A percentile compares a stretch with the other conserved stretches of the same genome.
phyloP scores from a whole-genome alignment of 1,139 yeast genomes.

The Kodamaea arcana region DNA sequence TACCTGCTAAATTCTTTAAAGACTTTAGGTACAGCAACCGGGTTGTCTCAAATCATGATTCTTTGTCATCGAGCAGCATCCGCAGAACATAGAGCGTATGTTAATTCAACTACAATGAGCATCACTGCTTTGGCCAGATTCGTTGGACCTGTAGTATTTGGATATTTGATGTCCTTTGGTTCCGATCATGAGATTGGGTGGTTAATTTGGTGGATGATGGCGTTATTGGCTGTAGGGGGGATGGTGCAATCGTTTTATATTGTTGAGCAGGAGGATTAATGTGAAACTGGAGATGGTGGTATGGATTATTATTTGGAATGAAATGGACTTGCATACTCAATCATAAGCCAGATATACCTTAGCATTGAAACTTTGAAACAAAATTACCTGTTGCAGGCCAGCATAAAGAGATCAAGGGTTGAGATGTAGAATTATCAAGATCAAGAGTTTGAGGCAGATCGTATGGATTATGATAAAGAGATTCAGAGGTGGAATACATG shows the following conservation, averaged over 20 bases:
- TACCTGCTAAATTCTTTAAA: slow-evolving; percentile 24
- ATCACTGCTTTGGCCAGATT: slow-evolving; percentile 20
- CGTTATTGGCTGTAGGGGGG: slow-evolving; percentile 15
- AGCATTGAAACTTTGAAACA: no score
- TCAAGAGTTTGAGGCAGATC: no score
- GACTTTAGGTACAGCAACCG: slow-evolving; percentile 19
- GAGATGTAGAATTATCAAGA: no score
- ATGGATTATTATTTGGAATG: no score
- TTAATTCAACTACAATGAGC: slow-evolving; percentile 21
- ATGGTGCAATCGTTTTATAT: slow-evolving; percentile 15
- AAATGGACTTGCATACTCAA: no score
- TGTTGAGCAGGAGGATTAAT: slow-evolving; percentile 15
- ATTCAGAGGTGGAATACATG: no score
- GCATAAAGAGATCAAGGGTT: no score
- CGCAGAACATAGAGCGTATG: slow-evolving; percentile 21
- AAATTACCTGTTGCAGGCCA: no score
- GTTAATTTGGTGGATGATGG: slow-evolving; percentile 21
- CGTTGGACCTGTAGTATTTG: slow-evolving; percentile 20
- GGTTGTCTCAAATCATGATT: slow-evolving; percentile 19
- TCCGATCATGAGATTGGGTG: slow-evolving; percentile 13
- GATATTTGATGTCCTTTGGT: slow-evolving; percentile 18
- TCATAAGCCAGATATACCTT: no score
- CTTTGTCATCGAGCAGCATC: slow-evolving; percentile 22
- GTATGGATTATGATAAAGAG: no score
- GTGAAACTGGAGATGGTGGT: no score